Conservation (phyloP, 192 early-diverging fungal genomes). For the Thoreauomyces humboldtii region DNA sequence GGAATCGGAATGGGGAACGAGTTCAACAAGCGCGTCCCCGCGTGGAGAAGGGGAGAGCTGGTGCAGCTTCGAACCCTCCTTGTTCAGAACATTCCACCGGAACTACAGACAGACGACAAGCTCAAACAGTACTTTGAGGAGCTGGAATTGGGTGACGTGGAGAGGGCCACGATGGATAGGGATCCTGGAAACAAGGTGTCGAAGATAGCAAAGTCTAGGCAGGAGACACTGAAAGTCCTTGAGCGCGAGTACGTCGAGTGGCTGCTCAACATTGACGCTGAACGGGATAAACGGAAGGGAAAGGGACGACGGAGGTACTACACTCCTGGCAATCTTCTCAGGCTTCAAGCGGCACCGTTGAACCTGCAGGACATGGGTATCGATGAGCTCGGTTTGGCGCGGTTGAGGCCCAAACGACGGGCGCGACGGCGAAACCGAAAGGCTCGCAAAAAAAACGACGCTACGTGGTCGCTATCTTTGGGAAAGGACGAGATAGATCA, state of each 20-base stretch:
- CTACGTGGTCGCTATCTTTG: not conserved
- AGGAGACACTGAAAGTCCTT: constrained; percentile 29
- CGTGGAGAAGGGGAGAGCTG: constrained; percentile 40
- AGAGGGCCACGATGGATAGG: constrained; percentile 42
- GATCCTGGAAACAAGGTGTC: constrained; percentile 15
- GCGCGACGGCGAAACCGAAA: constrained; percentile 3
- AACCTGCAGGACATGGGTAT: constrained; percentile 18
- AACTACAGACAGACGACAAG: constrained; percentile 38
- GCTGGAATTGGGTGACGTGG: constrained; percentile 47
- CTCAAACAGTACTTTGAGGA: constrained; percentile 43
- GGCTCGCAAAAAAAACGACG: not conserved
- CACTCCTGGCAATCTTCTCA: constrained; percentile 15
- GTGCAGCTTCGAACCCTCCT: constrained; percentile 49
- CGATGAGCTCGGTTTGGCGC: constrained; percentile 21
- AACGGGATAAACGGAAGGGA: constrained; percentile 10
- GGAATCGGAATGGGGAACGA: not conserved
- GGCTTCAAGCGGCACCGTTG: constrained; percentile 19
- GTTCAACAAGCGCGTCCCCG: constrained; percentile 10
- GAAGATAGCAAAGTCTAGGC: constrained; percentile 22
- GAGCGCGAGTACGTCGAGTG: constrained; percentile 44
- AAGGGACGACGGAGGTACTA: constrained; percentile 4
- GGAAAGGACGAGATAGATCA: constrained; percentile 37
- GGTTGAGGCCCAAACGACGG: constrained; percentile 24
- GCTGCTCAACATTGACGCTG: constrained; percentile 33
- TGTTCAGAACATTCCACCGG: constrained; percentile 45